Evolutionary conservation across 2,329 filamentous ascomycete species (phyloP), one percentile per base, ranked within the genome.

Genomic region (Sporothrix brunneoviolacea): DNA sequence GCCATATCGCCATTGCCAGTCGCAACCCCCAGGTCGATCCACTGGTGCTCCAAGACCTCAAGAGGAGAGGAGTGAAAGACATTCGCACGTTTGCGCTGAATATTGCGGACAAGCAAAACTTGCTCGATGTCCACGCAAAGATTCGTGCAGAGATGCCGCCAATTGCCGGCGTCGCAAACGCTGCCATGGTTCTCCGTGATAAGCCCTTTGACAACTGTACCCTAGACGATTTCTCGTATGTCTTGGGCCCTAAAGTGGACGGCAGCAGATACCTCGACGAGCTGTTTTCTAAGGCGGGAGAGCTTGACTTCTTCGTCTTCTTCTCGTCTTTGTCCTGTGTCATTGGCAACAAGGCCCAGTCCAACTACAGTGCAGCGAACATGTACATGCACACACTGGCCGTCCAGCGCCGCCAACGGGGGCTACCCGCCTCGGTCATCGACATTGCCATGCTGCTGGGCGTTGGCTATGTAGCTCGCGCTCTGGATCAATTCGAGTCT

Each of bases 1-100:
- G 66, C 9, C 67, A 72, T 53, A 60, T 79, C 16, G 68, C 75
- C 0, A 65, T 78, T 4, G 71, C 66, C 45, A 74, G 70, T 2
- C 69, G 64, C 16, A 60, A 64, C 2, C 70, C 66, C 2, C 65
- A 64, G 7, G 69, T 70, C 38, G 64, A 73, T 38, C 67, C 65
- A 47, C 64, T 66, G 6, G 59, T 75, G 6, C 65, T 70, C 8
- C 61, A 70, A 7, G 68, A 75, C 33, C 64, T 65, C n/a, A 61
- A 59, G 2, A 44, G 56, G 2, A 50, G 59, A 2, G 72, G 71
- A 1, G 73, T 71, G 1, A 67, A 69, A 18, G 64, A 78, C 27
- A 56, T 70, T 4, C 40, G 35, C 19, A 37, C 53, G 15, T 48
- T 48, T 22, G 69, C 79, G 10, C 65, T 68, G 35, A 57, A 82